Conservation (phyloP, 257 asterid genomes). For the Nicotiana tomentosiformis region DNA sequence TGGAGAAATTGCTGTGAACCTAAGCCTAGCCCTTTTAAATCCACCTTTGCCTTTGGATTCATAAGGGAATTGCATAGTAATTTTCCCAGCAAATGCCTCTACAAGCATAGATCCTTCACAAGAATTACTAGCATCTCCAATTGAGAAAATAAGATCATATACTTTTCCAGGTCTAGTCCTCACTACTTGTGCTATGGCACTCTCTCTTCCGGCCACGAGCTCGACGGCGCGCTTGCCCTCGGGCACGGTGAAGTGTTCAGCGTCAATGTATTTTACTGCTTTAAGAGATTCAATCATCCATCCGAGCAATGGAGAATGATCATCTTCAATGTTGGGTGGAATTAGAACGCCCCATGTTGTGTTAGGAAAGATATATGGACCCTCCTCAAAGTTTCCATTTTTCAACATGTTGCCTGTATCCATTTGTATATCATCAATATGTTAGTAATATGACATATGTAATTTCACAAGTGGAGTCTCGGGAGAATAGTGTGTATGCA, state of each 20-base stretch:
- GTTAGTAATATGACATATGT: neutral
- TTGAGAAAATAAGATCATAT: constrained; percentile 7
- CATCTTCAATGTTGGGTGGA: constrained; percentile 16
- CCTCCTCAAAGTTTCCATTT: constrained; percentile 18
- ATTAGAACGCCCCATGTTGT: constrained; percentile 17
- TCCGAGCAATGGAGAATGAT: constrained; percentile 16
- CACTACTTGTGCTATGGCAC: constrained; percentile 23
- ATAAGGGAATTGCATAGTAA: constrained; percentile 15
- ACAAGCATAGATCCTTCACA: constrained; percentile 23
- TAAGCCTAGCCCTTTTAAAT: constrained; percentile 11
- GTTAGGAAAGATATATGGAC: constrained; percentile 15
- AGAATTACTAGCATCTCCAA: constrained; percentile 19
- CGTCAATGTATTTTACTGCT: constrained; percentile 21
- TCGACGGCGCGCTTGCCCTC: constrained; percentile 11
- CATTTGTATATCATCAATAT: neutral
- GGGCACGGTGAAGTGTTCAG: constrained; percentile 18
- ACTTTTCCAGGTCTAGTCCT: constrained; percentile 18
- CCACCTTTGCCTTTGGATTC: constrained; percentile 18
- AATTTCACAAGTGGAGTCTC: no score
- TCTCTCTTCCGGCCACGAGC: constrained; percentile 20
- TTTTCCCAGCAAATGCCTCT: constrained; percentile 21
- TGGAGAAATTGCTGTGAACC: constrained; percentile 6
- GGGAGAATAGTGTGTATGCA: no score
- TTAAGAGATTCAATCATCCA: constrained; percentile 25
- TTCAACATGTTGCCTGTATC: constrained; percentile 15